Evolutionary conservation across 1,284 basidiomycete genomes (phyloP), one percentile per base, ranked within the genome.

Genomic region (Meripilus lineatus): DNA sequence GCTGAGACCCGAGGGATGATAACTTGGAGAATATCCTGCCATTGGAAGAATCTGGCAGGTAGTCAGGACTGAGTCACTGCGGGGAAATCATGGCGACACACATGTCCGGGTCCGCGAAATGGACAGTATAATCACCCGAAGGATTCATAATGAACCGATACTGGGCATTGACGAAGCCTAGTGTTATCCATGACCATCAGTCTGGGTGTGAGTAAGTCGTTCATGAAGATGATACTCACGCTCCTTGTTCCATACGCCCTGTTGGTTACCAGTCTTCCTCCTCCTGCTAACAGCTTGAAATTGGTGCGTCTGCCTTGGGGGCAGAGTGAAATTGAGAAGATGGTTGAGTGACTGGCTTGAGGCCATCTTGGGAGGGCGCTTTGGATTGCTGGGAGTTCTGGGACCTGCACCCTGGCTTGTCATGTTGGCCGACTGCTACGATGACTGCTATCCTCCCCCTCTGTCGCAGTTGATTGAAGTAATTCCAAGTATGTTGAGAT

Each of bases 41-140:
- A 96, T 70, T 93, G 88, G 64, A 96, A 89, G 67, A 84, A 91
- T 56, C 90, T 93, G 56, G n/a, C 13, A 20, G 5, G 22, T 45
- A 22, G 24, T 58, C 41, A 53, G 52, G 48, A 45, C 40, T 28
- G n/a, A 30, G 28, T 10, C n/a, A 44, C 49, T 41, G 49, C n/a
- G 40, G 43, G 14, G 26, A 43, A 38, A 47, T 40, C 42, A 42
- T 15, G 18, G 3, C 21, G 13, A 70, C 87, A 58, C 60, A 87
- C 90, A 94, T 93, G 64, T 95, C 91, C 25, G 91, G 92, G 65
- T 96, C 93, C 38, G 90, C 91, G 61, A 96, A 93, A 66, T 96
- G 92, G 2, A 91, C 92, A 10, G 92, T 93, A 61, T 95, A 96
- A 57, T 93, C 90, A 32, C 90, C 90, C 35, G 72, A 80, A 3